These are phyloP conservation scores for Amaranthus hypochondriacus DNA, from an alignment of 148 eudicot genomes.

Conservation along the genomic window DNA sequence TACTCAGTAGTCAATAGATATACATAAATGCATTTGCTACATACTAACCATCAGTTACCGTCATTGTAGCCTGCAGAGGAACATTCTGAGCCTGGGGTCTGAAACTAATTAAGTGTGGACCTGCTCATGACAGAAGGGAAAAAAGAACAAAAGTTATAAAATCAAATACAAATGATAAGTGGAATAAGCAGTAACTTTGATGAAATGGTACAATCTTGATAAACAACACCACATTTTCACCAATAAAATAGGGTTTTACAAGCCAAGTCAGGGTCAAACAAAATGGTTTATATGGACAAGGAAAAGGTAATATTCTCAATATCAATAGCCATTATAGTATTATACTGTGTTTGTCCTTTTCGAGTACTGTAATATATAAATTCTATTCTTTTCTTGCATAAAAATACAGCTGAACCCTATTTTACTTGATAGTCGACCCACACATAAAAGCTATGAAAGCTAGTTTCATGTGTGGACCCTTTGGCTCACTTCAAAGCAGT, in stretches of 20 bases:
- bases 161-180: neutral
- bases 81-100: constrained; percentile 74
- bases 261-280: neutral
- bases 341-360: neutral
- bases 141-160: neutral
- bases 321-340: neutral
- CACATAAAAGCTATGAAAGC: neutral
- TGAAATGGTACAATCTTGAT: neutral
- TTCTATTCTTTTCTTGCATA: neutral
- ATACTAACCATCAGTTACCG: constrained; percentile 86
- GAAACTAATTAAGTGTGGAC: constrained; percentile 81
- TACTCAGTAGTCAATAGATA: neutral
- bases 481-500: no score
- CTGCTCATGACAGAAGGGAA: constrained; percentile 34
- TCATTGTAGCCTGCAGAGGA: constrained; percentile 83
- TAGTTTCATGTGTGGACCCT: no score
- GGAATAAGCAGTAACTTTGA: neutral
- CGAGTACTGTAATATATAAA: neutral
- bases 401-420: neutral
- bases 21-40: neutral
- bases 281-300: neutral
- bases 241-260: neutral
- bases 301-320: neutral
- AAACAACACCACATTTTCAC: neutral
- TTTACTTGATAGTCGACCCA: neutral